A percentile compares a stretch with the other conserved stretches of the same genome.
These are phyloP conservation scores for Xylaria intraflava DNA, from an alignment of 495 filamentous ascomycete genomes.

Conservation along the genomic window DNA sequence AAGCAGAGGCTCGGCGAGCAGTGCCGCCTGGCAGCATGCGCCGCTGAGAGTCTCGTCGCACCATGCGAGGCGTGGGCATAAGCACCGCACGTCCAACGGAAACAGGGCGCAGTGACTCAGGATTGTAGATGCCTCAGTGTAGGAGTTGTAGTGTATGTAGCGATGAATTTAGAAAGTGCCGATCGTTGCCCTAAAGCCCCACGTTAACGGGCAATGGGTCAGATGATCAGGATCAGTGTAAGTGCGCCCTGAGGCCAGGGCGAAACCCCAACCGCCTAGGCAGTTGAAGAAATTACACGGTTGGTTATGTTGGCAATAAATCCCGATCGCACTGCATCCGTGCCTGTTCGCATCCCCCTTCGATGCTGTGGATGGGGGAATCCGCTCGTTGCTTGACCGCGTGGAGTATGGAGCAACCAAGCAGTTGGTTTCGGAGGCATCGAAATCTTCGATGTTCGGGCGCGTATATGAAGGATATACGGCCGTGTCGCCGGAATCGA, in stretches of 20 bases:
- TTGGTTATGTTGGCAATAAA: background rate
- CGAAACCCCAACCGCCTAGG: background rate
- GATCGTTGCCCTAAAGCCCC: conserved; percentile 3
- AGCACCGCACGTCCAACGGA: too few relatives aligned
- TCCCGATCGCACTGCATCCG: background rate
- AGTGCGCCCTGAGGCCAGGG: background rate
- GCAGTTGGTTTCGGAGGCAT: background rate
- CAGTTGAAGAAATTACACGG: background rate
- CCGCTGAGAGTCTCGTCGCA: too few relatives aligned
- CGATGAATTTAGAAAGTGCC: conserved; percentile 3
- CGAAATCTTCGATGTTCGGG: background rate
- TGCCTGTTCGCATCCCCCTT: background rate
- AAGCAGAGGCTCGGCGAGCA: too few relatives aligned
- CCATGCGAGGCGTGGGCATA: too few relatives aligned
- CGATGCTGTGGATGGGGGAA: background rate
- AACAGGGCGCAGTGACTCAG: too few relatives aligned
- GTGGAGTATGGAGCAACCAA: background rate
- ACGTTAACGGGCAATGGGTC: background rate
- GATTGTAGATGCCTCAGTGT: too few relatives aligned
- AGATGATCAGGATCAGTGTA: conserved; percentile 1
- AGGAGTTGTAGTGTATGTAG: background rate
- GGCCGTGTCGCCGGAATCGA: background rate
- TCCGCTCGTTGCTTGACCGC: background rate
- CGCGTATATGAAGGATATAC: background rate
- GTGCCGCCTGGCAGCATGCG: too few relatives aligned